Evolutionary conservation across 345 rosid genomes (phyloP).

Genomic region (Noccaea bulbosa): DNA sequence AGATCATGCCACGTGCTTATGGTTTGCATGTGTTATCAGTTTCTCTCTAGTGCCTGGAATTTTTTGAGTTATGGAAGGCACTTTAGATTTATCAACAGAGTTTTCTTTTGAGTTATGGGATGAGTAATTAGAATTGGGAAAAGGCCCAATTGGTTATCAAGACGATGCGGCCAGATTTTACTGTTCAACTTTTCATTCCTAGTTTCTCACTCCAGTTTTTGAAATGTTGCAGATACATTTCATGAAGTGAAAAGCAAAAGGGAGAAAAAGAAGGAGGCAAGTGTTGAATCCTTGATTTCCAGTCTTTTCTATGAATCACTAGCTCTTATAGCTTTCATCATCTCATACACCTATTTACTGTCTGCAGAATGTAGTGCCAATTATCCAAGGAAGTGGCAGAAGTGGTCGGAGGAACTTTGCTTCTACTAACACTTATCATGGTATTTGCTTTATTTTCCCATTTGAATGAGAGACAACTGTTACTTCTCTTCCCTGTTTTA

Average conservation of each 20-base stretch:
- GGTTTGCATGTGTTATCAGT: not conserved
- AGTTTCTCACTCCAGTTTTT: not conserved
- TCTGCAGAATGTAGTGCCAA: slow-evolving; percentile 50
- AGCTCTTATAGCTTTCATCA: slow-evolving; percentile 17
- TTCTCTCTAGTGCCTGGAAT: not conserved
- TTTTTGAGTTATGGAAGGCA: not conserved
- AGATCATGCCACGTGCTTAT: slow-evolving; percentile 12
- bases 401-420: slow-evolving; percentile 57
- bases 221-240: slow-evolving; percentile 74
- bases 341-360: slow-evolving; percentile 13
- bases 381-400: slow-evolving; percentile 51
- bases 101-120: too few species aligned
- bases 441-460: slow-evolving; percentile 33
- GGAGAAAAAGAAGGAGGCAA: slow-evolving; percentile 74
- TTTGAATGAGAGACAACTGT: not conserved
- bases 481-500: slow-evolving; percentile 10
- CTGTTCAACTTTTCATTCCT: not conserved
- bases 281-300: slow-evolving; percentile 12
- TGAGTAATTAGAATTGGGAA: too few species aligned
- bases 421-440: slow-evolving; percentile 48
- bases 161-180: too few species aligned
- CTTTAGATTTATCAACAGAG: too few species aligned
- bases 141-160: too few species aligned
- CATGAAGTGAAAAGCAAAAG: slow-evolving; percentile 82
- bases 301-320: not conserved